Evolutionary conservation across 1,284 basidiomycete species (phyloP), one percentile per base, ranked within the genome.

Genomic region (Puccinia brachypodii): DNA sequence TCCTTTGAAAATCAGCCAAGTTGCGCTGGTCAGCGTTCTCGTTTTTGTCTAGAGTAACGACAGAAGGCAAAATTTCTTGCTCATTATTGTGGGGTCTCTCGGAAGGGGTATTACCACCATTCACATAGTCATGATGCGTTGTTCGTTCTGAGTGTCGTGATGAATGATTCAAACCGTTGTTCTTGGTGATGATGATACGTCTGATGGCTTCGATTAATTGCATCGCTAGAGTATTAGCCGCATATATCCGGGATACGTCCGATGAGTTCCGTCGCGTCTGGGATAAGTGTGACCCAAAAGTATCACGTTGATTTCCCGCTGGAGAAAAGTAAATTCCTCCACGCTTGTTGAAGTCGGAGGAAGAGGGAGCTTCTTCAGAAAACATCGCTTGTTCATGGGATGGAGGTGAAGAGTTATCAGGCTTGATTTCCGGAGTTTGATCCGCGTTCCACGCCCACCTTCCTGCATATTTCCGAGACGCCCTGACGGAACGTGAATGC

Each of bases 1-100:
- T 92, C 14, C 92, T 91, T 83, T 95, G 94, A 7, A 93, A 94
- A 85, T 95, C 94, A 31, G 92, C 91, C 0, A 93, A 94, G 64
- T 36, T 33, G 14, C 36, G 40, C 33, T 22, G 6, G 38, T 19
- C 36, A 33, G 60, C 58, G n/a, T 42, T 42, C 1, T 8, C 53
- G 40, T 68, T 40, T 66, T 64, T 66, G n/a, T 62, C 62, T 22
- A 47, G 47, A 11, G 42, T 64, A 47, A 50, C 42, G 1, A 56
- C 36, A 3, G 44, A 42, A 44, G 3, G 64, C 58, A 76, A 44
- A 33, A 76, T 62, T 44, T 76, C 75, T 50, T 76, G 75, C 31
- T 76, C 75, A 36, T 66, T 31, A 64, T 66, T 40, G 14, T 22
- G 40, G 25, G 75, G 36, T 76, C 36, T 44, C 58, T 31, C 25